These are phyloP conservation scores for Diaporthe aspalathi DNA, from an alignment of 2,329 filamentous ascomycete species.

Conservation along the genomic window DNA sequence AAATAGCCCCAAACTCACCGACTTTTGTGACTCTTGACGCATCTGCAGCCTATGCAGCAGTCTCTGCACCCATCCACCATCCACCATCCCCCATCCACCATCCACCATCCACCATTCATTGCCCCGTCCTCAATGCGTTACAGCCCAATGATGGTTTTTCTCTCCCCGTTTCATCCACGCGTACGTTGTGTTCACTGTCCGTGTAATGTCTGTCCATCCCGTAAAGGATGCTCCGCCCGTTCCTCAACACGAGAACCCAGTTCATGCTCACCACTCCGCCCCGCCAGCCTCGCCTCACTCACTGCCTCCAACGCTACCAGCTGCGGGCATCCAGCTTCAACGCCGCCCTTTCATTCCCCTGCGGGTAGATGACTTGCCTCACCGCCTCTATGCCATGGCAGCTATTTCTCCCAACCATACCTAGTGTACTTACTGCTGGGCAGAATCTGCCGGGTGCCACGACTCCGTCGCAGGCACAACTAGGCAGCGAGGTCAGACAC, in stretches of 20 bases:
- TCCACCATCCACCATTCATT: too few relatives aligned
- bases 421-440: neutral
- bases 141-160: neutral
- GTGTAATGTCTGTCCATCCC: neutral
- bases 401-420: neutral
- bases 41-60: slow-evolving; percentile 16
- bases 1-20: slow-evolving; percentile 31
- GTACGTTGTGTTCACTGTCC: too few relatives aligned
- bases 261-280: neutral
- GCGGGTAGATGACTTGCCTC: slow-evolving; percentile 2
- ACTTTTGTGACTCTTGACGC: slow-evolving; percentile 36
- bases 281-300: neutral
- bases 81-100: too few relatives aligned
- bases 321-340: neutral
- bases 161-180: slow-evolving; percentile 1
- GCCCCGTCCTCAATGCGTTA: slow-evolving; percentile 5
- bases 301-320: slow-evolving; percentile 1
- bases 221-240: slow-evolving; percentile 2
- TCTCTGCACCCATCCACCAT: slow-evolving; percentile 28
- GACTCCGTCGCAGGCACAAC: neutral
- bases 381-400: neutral
- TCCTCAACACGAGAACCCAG: neutral
- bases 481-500: neutral
- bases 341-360: neutral
- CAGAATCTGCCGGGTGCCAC: neutral